phyloP scores from a whole-genome alignment of 2,329 filamentous ascomycete genomes.

The Ophiocordyceps australis region DNA sequence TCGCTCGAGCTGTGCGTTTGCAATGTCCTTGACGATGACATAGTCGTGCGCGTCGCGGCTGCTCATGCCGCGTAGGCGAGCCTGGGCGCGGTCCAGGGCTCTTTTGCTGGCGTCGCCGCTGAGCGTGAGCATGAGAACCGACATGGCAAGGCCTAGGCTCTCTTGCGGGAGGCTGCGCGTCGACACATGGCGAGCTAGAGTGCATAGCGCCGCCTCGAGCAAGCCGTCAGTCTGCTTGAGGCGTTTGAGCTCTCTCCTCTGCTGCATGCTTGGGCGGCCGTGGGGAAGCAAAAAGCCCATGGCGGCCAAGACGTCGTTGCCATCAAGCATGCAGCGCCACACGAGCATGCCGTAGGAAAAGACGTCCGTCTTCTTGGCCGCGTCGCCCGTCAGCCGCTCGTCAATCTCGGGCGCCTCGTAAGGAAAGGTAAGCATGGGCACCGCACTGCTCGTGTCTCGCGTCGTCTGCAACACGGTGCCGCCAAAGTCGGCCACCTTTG shows the following conservation, averaged over 20 bases:
- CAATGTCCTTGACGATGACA: not conserved
- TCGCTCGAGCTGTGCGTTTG: not conserved
- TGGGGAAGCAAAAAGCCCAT: not conserved
- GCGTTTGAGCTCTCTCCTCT: not conserved
- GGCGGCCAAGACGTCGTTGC: not conserved
- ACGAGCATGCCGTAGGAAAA: slow-evolving; percentile 1
- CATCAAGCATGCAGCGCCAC: slow-evolving; percentile 1
- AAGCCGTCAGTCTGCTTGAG: not conserved
- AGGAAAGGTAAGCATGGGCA: not conserved
- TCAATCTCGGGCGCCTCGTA: slow-evolving; percentile 1
- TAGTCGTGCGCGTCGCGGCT: not conserved
- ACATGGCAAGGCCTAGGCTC: not conserved
- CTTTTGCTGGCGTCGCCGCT: not conserved
- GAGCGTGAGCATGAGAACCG: not conserved
- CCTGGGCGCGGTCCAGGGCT: not conserved
- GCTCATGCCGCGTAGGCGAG: not conserved
- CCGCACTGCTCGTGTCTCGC: not conserved
- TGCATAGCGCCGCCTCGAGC: not conserved
- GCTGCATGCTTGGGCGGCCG: not conserved
- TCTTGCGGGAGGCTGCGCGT: not conserved
- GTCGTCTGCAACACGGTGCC: not conserved
- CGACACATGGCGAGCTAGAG: not conserved
- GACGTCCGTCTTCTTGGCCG: slow-evolving; percentile 1
- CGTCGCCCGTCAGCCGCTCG: not conserved
- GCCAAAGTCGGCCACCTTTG: not conserved